Evolutionary conservation across 768 basidiomycete species (phyloP), one percentile per base, ranked within the genome.

Genomic region (Boletellus ananas): DNA sequence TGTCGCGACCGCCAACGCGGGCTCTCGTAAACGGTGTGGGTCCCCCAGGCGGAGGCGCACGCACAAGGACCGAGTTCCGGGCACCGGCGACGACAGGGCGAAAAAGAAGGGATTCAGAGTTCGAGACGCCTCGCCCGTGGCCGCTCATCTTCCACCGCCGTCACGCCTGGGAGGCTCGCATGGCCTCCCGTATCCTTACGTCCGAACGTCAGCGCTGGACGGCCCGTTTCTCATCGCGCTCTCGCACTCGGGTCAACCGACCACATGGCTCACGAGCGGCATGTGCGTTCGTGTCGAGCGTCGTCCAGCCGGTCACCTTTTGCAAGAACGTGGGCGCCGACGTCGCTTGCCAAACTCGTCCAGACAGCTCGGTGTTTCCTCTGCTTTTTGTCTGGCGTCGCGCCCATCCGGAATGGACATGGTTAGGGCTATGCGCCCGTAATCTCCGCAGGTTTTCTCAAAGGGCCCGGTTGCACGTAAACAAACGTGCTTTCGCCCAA

Each of bases 371-470:
- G 37, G 45, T 36, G 38, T 36, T 17, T 34, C 38, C 25, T 43
- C 41, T 64, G 34, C 43, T 41, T 64, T 37, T 50, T 49, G 21
- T 47, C 18, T 51, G 42, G 39, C 42, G 46, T 47, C 43, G 45
- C 44, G 33, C 41, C 34, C 29, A 21, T 56, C 54, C 11, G 9
- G 9, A 43, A 34, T 40, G 31, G 55, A 43, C 37, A n/a, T 42
- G 33, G 38, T 45, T 51, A 13, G 60, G 23, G 58, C 50, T 49
- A 49, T 58, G 48, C 43, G 14, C 34, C 23, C 34, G 50, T 58
- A 62, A 65, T 63, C 49, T 65, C 62, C 60, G 63, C 16, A 20
- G 34, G 9, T 48, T 23, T 40, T 25, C 38, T 36, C 25, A 47
- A 43, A 39, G 25, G 38, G 31, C 21, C 25, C 42, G 50, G 21